phyloP scores from a whole-genome alignment of 306 rosid species.

The Potentilla sterilis region DNA sequence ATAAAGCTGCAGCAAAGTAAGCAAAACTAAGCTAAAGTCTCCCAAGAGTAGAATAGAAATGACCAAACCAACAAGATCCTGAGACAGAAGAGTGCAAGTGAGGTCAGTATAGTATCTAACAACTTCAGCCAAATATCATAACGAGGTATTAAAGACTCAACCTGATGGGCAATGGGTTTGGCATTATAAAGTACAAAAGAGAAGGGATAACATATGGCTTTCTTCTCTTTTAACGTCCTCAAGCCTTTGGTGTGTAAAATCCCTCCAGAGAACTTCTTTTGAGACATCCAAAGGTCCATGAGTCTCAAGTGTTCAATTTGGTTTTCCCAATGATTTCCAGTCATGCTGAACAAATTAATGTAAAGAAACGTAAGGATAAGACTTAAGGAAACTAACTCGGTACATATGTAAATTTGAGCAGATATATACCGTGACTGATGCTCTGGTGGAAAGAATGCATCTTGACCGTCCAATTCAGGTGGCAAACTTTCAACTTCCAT shows the following conservation, averaged over 20 bases:
- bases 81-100: conserved; percentile 21
- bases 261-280: conserved; percentile 60
- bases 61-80: conserved; percentile 95
- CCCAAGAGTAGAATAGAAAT: conserved; percentile 75
- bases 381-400: conserved; percentile 10
- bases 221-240: conserved; percentile 67
- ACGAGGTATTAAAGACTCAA: conserved; percentile 25
- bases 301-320: conserved; percentile 36
- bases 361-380: conserved; percentile 19
- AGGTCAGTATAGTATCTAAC: conserved; percentile 13
- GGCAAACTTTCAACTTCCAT: conserved; percentile 40
- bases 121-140: conserved; percentile 23
- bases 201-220: conserved; percentile 49
- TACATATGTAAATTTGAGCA: conserved; percentile 21
- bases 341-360: conserved; percentile 33
- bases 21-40: conserved; percentile 84
- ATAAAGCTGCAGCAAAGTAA: conserved; percentile 80
- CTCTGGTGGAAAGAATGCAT: conserved; percentile 40
- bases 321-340: conserved; percentile 28
- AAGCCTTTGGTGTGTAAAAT: conserved; percentile 60
- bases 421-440: conserved; percentile 56
- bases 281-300: conserved; percentile 47
- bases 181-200: conserved; percentile 65
- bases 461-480: conserved; percentile 39
- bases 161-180: conserved; percentile 94